phyloP scores from a whole-genome alignment of 257 asterid species.

The Jasminum sambac region DNA sequence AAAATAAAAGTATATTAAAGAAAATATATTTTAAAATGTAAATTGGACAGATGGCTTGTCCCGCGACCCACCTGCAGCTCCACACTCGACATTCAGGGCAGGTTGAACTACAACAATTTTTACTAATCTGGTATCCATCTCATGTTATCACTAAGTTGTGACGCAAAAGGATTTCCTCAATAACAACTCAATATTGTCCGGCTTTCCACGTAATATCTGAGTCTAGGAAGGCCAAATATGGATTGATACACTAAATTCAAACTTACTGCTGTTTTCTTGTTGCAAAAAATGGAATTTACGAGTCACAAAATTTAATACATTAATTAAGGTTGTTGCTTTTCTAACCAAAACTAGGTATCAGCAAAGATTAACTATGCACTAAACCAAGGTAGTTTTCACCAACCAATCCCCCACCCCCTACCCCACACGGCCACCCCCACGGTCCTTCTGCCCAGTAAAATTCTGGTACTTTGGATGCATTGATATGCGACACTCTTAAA shows the following conservation, averaged over 20 bases:
- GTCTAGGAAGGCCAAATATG: conserved; percentile 16
- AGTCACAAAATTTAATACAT: conserved; percentile 40
- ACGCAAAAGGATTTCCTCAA: conserved; percentile 7
- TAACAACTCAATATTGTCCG: conserved; percentile 20
- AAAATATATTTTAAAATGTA: too few species aligned
- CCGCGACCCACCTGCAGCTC: too few species aligned
- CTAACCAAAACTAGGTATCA: conserved; percentile 44
- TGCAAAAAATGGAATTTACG: conserved; percentile 45
- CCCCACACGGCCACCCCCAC: conserved; percentile 17
- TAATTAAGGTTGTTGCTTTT: conserved; percentile 41
- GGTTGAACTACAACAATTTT: too few species aligned
- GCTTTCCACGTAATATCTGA: conserved; percentile 24
- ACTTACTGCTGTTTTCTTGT: conserved; percentile 34
- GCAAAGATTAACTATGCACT: conserved; percentile 34
- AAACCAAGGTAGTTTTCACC: conserved; percentile 41
- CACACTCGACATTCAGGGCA: too few species aligned
- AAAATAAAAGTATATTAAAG: too few species aligned
- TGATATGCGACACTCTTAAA: too few species aligned
- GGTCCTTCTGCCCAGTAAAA: background rate
- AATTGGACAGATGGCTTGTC: too few species aligned
- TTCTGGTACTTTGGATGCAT: too few species aligned
- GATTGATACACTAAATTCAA: conserved; percentile 21
- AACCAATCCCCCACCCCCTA: conserved; percentile 32
- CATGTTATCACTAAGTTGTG: background rate
- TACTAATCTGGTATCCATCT: too few species aligned